A percentile compares a stretch with the other conserved stretches of the same genome.
Evolutionary conservation across 1,284 basidiomycete genomes (phyloP).

Genomic region (Malassezia sp.): DNA sequence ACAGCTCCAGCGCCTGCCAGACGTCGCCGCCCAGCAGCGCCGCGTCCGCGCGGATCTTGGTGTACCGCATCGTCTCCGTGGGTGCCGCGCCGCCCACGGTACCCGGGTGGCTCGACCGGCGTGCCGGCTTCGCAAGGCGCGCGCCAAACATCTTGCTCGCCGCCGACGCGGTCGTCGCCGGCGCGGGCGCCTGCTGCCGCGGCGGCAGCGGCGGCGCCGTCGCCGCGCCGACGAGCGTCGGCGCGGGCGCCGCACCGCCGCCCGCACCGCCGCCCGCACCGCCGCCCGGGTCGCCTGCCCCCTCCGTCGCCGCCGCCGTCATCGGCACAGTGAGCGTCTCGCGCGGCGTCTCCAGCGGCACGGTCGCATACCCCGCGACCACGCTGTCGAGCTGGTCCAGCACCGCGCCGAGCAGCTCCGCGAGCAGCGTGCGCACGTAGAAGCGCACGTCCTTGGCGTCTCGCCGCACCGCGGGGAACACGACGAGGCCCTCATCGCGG

Average conservation of each 20-base stretch:
- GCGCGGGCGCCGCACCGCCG: slow-evolving; percentile 26
- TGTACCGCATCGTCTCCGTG: slow-evolving; percentile 26
- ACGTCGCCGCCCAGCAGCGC: slow-evolving; percentile 37
- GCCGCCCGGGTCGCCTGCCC: slow-evolving; percentile 1
- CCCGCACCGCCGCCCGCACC: slow-evolving; percentile 17
- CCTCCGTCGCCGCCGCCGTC: slow-evolving; percentile 5
- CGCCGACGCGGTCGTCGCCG: slow-evolving; percentile 8
- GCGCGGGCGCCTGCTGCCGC: slow-evolving; percentile 12
- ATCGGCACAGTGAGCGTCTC: slow-evolving; percentile 28
- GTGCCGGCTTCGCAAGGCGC: slow-evolving; percentile 19
- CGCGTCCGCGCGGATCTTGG: slow-evolving; percentile 37
- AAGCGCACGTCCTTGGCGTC: slow-evolving; percentile 42
- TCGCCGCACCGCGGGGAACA: slow-evolving; percentile 39
- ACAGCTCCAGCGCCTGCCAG: slow-evolving; percentile 34
- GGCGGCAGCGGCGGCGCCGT: slow-evolving; percentile 1
- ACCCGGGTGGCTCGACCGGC: background rate
- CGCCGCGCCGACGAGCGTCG: slow-evolving; percentile 18
- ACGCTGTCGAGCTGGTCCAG: slow-evolving; percentile 34
- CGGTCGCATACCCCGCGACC: slow-evolving; percentile 30
- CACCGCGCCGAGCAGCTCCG: slow-evolving; percentile 30
- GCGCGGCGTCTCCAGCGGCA: slow-evolving; percentile 39
- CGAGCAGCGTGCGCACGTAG: slow-evolving; percentile 38
- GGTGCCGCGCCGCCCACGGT: slow-evolving; percentile 19
- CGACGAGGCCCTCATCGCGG: slow-evolving; percentile 29
- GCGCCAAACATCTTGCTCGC: slow-evolving; percentile 20